Evolutionary conservation across 2,329 filamentous ascomycete genomes (phyloP).

Genomic region (Alternaria triticimaculans): DNA sequence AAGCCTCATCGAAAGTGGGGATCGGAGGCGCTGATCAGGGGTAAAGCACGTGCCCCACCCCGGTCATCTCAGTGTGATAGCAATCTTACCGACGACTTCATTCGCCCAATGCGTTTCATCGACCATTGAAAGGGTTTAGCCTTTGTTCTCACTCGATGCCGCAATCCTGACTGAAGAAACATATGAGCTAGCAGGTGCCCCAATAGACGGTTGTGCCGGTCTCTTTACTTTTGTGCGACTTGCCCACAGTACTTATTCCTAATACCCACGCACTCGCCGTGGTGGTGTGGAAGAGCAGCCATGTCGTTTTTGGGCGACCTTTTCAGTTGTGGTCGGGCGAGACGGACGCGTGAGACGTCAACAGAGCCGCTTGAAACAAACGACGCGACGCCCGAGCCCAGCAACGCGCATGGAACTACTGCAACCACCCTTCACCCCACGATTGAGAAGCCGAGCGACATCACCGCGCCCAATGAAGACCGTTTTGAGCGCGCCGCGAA

Average conservation of each 20-base stretch:
- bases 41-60: conserved; percentile 5
- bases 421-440: not conserved
- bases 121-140: conserved; percentile 5
- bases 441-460: not conserved
- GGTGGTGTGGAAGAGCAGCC: conserved; percentile 10
- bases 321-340: conserved; percentile 14
- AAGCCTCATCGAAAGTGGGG: conserved; percentile 1
- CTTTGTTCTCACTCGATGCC: not conserved
- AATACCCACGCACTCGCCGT: conserved; percentile 3
- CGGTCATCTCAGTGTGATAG: not conserved
- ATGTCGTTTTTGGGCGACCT: conserved; percentile 18
- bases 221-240: conserved; percentile 5
- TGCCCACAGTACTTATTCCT: conserved; percentile 2
- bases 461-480: not conserved
- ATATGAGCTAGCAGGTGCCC: conserved; percentile 9
- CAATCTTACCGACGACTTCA: conserved; percentile 5
- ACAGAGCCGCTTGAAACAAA: conserved; percentile 1
- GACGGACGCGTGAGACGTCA: conserved; percentile 9
- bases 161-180: conserved; percentile 1
- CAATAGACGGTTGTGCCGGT: not conserved
- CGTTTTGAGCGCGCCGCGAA: not conserved
- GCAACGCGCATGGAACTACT: conserved; percentile 4
- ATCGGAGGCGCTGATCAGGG: conserved; percentile 13
- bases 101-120: conserved; percentile 13
- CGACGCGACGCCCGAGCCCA: conserved; percentile 4